Evolutionary conservation across 2,329 filamentous ascomycete genomes (phyloP).

Genomic region (Blastomyces parvus): DNA sequence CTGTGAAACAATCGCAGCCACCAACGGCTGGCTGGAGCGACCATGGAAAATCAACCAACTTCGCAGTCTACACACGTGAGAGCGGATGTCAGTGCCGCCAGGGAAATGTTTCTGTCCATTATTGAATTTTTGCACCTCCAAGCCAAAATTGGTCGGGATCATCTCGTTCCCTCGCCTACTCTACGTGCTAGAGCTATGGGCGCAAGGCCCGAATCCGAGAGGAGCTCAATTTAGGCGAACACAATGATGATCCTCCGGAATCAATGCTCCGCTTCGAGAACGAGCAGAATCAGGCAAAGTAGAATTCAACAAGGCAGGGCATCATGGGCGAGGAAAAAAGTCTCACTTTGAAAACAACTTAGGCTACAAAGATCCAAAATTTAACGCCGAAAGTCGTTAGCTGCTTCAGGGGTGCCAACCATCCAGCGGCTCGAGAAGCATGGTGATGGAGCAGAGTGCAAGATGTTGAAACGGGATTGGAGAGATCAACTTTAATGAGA

Average conservation of each 20-base stretch:
- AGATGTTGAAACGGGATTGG: not conserved
- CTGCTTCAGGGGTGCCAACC: not conserved
- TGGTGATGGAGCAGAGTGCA: not conserved
- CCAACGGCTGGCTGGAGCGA: not conserved
- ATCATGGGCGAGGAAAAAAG: not conserved
- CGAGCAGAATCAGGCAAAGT: not conserved
- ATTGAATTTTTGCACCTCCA: not conserved
- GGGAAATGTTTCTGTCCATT: not conserved
- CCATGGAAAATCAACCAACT: not conserved
- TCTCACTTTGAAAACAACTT: conserved; percentile 2
- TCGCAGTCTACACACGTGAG: not conserved
- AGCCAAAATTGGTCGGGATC: not conserved
- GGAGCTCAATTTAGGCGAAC: not conserved
- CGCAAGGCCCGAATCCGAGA: not conserved
- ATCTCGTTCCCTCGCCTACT: not conserved
- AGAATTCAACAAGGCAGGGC: not conserved
- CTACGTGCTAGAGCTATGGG: not conserved
- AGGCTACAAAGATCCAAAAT: not conserved
- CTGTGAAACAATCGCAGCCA: conserved; percentile 1
- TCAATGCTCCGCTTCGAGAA: not conserved
- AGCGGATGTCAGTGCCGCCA: not conserved
- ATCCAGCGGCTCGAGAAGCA: not conserved
- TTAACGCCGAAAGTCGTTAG: not conserved
- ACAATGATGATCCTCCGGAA: not conserved
- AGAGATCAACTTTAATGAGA: not conserved